Conservation (phyloP, 2,329 filamentous ascomycete species). For the Colletotrichum noveboracense region DNA sequence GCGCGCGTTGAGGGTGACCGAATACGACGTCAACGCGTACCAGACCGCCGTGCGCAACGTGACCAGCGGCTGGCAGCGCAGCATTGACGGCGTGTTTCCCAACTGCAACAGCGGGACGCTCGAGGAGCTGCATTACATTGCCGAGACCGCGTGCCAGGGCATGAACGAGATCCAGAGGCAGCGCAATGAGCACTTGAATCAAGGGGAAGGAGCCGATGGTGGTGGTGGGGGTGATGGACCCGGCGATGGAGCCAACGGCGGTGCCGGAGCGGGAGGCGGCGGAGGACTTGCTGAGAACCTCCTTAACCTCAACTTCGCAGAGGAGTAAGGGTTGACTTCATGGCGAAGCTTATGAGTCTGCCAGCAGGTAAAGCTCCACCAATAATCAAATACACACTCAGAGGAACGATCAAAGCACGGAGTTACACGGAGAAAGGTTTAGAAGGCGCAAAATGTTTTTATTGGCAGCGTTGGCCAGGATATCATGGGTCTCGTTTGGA, state of each 20-base stretch:
- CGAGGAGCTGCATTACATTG: slow-evolving; percentile 49
- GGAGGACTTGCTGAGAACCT: slow-evolving; percentile 14
- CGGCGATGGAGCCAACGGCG: neutral
- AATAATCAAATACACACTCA: neutral
- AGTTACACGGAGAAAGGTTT: neutral
- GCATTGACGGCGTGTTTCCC: slow-evolving; percentile 48
- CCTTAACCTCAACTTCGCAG: slow-evolving; percentile 11
- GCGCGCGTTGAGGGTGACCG: slow-evolving; percentile 28
- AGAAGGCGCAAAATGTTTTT: neutral
- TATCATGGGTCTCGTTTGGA: slow-evolving; percentile 3
- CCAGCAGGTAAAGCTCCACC: neutral
- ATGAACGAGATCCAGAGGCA: slow-evolving; percentile 46
- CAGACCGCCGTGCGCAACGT: slow-evolving; percentile 41
- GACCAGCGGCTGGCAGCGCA: slow-evolving; percentile 46
- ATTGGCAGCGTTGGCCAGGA: neutral
- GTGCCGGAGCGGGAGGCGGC: neutral
- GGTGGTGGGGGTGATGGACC: neutral
- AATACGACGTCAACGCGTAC: slow-evolving; percentile 42
- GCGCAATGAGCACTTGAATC: slow-evolving; percentile 5
- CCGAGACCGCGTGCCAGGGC: slow-evolving; percentile 47
- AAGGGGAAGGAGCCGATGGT: neutral
- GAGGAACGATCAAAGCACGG: neutral
- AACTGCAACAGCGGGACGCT: slow-evolving; percentile 49
- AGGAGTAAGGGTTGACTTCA: neutral
- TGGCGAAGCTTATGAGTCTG: neutral